Percentiles rank a stretch among this genome's conserved stretches.
These are phyloP conservation scores for Penicillium paxilli DNA, from an alignment of 495 filamentous ascomycete species.

Conservation along the genomic window DNA sequence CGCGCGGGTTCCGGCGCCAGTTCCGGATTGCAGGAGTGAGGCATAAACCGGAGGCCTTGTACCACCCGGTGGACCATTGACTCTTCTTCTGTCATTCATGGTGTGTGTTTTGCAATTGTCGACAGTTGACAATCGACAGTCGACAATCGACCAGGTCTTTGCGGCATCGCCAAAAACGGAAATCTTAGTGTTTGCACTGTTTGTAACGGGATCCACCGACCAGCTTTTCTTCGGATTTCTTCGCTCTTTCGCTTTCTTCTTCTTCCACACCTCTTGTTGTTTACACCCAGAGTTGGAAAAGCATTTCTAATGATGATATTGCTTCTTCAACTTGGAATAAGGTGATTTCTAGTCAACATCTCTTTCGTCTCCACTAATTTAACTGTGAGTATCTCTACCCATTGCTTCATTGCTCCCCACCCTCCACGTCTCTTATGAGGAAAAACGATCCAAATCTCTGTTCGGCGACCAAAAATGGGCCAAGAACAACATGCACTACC, in stretches of 20 bases:
- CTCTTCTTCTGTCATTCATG: conserved; percentile 86
- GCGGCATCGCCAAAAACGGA: conserved; percentile 31
- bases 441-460: conserved; percentile 60
- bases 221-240: conserved; percentile 30
- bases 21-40: conserved; percentile 38
- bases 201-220: conserved; percentile 29
- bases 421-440: conserved; percentile 55
- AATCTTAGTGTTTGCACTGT: conserved; percentile 48
- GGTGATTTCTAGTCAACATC: not conserved
- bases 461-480: conserved; percentile 84
- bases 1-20: conserved; percentile 37
- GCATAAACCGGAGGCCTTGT: conserved; percentile 76
- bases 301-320: conserved; percentile 24
- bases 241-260: conserved; percentile 25
- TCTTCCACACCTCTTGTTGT: conserved; percentile 27
- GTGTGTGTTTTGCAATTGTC: conserved; percentile 22
- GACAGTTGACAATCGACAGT: not conserved
- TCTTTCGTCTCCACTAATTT: conserved; percentile 8
- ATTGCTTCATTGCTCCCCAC: conserved; percentile 2
- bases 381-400: conserved; percentile 28
- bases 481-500: conserved; percentile 99
- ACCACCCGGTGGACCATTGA: conserved; percentile 81
- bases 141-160: conserved; percentile 2
- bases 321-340: not conserved
- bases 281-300: conserved; percentile 4